Conservation (phyloP, 768 basidiomycete genomes). For the Russula compacta region DNA sequence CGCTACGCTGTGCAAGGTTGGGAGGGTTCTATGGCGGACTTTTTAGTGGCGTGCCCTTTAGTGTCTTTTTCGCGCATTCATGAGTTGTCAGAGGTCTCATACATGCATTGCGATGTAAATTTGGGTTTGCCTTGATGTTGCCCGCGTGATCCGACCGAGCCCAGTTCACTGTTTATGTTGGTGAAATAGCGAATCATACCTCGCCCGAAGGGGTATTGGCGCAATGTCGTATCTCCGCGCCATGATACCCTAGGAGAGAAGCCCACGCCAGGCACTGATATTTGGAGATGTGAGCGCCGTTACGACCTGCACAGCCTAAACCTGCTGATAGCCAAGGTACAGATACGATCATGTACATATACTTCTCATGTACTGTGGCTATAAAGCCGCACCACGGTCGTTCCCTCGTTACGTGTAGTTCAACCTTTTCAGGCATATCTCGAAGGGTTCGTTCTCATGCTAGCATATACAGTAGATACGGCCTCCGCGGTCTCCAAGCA, state of each 20-base stretch:
- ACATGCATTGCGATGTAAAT: background rate
- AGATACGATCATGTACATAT: background rate
- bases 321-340: background rate
- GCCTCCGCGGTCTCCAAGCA: background rate
- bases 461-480: background rate
- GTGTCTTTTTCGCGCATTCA: slow-evolving; percentile 1
- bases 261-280: background rate
- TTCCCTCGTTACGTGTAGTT: background rate
- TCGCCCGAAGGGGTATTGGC: background rate
- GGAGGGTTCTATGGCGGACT: slow-evolving; percentile 10
- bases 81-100: background rate
- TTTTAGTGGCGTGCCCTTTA: background rate
- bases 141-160: background rate
- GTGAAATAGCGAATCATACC: background rate
- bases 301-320: background rate
- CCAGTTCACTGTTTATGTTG: background rate
- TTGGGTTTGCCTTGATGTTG: background rate
- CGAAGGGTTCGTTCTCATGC: background rate
- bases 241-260: background rate
- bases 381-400: slow-evolving; percentile 3
- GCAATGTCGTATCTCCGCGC: background rate
- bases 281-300: background rate
- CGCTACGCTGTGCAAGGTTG: background rate
- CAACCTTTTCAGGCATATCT: background rate
- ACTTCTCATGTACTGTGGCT: background rate